Evolutionary conservation across 2,329 filamentous ascomycete species (phyloP).

Genomic region (Albophoma yamanashiensis): DNA sequence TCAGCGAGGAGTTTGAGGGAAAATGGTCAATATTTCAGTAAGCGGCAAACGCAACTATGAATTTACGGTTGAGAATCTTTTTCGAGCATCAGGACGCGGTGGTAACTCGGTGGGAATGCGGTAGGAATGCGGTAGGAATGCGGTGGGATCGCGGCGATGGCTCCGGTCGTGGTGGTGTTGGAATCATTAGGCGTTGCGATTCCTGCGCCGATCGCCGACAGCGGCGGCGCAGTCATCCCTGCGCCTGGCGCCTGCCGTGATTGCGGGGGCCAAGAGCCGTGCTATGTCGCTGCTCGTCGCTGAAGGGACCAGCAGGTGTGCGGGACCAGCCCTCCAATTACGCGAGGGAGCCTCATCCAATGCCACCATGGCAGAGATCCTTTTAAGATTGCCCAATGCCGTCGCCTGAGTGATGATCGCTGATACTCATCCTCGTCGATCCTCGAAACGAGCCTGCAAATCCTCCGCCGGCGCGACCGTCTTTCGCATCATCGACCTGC

Average conservation of each 20-base stretch:
- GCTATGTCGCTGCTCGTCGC: too few species aligned
- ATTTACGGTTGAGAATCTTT: neutral
- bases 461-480: neutral
- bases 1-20: slow-evolving; percentile 4
- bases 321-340: neutral
- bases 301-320: neutral
- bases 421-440: neutral
- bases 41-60: neutral
- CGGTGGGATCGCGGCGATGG: too few species aligned
- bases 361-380: neutral
- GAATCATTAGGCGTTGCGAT: neutral
- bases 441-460: neutral
- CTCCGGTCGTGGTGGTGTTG: too few species aligned
- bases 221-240: too few species aligned
- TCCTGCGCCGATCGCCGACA: too few species aligned
- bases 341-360: neutral
- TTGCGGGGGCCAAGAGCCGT: too few species aligned
- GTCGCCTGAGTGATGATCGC: neutral
- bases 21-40: neutral
- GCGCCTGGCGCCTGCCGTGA: too few species aligned
- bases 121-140: too few species aligned
- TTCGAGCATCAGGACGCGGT: neutral
- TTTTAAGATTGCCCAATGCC: neutral
- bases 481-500: neutral
- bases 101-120: too few species aligned